Evolutionary conservation across 2,329 filamentous ascomycete species (phyloP), one percentile per base, ranked within the genome.

Genomic region (Lasiodiplodia theobromae): DNA sequence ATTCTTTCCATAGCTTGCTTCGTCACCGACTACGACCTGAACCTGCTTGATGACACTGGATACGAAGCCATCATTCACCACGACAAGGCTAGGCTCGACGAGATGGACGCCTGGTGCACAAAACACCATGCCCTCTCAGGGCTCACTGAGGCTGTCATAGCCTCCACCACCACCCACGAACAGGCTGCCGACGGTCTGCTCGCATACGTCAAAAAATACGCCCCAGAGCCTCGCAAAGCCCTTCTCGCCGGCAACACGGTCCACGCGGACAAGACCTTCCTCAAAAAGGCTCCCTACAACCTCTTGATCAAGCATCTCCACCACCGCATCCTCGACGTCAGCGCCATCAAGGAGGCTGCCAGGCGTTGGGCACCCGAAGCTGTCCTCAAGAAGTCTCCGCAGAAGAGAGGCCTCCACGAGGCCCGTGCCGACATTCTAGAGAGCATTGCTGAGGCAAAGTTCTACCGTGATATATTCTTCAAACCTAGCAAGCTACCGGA

Each of bases 1-100:
- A 96, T 98, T 75, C 89, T 98, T 76, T 94, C 97, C 75, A 91
- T 98, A 68, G 95, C 91, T 80, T 97, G 94, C 82, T 91, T 96
- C 80, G 88, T 99, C 77, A 99, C 96, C 8, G 92, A 94, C 73
- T 87, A 89, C 66, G 84, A 93, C 70, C 87, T 99, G 23, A 87
- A 92, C 68, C 79, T 96, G 40, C 81, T 97, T 31, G 93, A 97
- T 70, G 83, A 89, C 28, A 79, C 85, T 38, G 95, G 95, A 72
- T 97, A 92, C 85, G 92, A 96, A 75, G 87, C 87, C 34, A 85
- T 95, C 56, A 87, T 99, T 69, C 91, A 95, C 77, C 92, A 92
- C 74, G 84, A 89, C 0, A 84, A 89, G 74, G 84, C 88, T 66
- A 86, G 88, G 52, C 88, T 98, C 74, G 89, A 91, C 75, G 80